Base-by-base conservation (phyloP, 192 early-diverging fungal genomes). In the Chytriomyces hyalinus region DNA sequence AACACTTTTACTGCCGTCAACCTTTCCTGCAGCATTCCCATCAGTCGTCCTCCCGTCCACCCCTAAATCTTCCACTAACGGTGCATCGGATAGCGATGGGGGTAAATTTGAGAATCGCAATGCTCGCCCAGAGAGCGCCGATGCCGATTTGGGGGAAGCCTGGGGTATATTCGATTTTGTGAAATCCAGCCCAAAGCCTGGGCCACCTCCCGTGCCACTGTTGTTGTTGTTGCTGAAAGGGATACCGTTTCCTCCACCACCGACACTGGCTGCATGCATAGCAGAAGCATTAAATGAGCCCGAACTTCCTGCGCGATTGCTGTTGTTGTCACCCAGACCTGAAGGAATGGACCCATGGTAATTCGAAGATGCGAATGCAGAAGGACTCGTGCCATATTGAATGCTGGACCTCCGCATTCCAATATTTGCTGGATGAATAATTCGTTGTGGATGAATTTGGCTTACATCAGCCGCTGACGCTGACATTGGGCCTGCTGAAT, bases 381-480 rank as follows among this genome's bases (percentile, higher is more conserved):
- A 49, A 17, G 71, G 71, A 10, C 46, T 73, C 7, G 36, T 62
- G 10, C 71, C 71, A 63, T 73, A 73, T 26, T 73, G 71, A 13
- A 73, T 60, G 44, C 71, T 73, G 15, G 17, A 17, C 60, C 71
- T 26, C 13, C 61, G 53, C 61, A 73, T 73, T 20, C 71, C 71
- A 10, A 73, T 17, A 15, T n/a, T 73, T 17, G 44, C 71, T 15
- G 71, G 71, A 62, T 73, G 71, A 28, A 48, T 73, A 17, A 73
- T 36, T 62, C 71, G 53, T 26, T 73, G 71, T 49, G 71, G 71
- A 7, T 36, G 71, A n/a, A 73, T 73, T 47, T 57, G 53, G 53
- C 53, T 57, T 20, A 57, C 68, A n/a, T 45, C 49, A 22, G 20
- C 15, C 26, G 53, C 53, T n/a, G 53, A 57, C 53, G 53, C 53